Evolutionary conservation across 352 stramenopile genomes (phyloP), one percentile per base, ranked within the genome.

Genomic region (Plasmopara muralis): DNA sequence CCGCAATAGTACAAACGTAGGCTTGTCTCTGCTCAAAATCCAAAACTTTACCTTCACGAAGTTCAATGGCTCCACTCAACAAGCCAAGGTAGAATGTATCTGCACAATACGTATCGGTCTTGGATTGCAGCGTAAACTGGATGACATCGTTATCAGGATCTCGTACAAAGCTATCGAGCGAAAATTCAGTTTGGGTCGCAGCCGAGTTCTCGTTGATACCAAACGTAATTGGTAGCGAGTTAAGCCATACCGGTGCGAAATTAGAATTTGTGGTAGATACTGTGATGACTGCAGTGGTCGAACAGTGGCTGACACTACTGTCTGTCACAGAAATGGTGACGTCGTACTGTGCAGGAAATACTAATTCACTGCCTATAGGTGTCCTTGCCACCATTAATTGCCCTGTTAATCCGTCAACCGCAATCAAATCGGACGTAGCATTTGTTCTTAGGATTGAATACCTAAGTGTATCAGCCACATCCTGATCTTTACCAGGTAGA

Each of bases 401-500:
- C 9, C 75, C 75, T 5, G 75, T 74, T 16, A 68, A 53, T 2
- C 18, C 7, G 28, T 86, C 72, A 47, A 86, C 72, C 25, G 53
- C 51, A 51, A 83, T 47, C 9, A 86, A 64, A 25, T 53, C 62
- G 8, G 37, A 16, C 0, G 62, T 60, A 5, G 63, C 61, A 15
- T 76, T 51, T 2, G 53, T 66, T 0, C 44, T 30, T 0, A 56
- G 15, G 13, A 83, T 72, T 38, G 43, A 35, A 47, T 86, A 86
- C 15, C 62, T 58, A 10, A 86, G 54, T 29, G 63, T 66, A 51
- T 83, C 70, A 0, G 60, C 60, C 16, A 66, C 54, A 35, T 86
- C 75, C 53, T 86, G 63, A 31, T 86, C 75, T 25, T 68, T 64
- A 9, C 60, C 70, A 13, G 72, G 72, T 14, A 86, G 50, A 16